Evolutionary conservation across 1,139 yeast species (phyloP), one percentile per base, ranked within the genome.

Genomic region (Pichia sp.): DNA sequence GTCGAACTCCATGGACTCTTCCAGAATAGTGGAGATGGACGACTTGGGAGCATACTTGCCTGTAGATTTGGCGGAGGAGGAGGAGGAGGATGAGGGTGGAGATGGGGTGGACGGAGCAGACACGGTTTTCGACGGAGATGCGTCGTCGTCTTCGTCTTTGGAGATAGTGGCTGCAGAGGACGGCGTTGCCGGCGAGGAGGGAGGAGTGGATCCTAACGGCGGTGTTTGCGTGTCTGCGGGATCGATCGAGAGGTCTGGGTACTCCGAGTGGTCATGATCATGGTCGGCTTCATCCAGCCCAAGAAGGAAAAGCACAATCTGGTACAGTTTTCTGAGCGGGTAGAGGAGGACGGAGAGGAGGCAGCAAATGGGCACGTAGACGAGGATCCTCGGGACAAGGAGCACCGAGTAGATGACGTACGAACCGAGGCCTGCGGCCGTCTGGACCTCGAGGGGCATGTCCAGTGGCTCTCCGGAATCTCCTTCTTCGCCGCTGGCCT

Each of bases 311-410:
- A 14, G 14, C 3, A 38, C 38, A 44, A 40, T 4, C 16, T 48
- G 17, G 38, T 57, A 55, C 50, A 78, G 64, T 44, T 50, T 47
- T 1, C 75, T 69, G 58, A 81, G 67, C 1, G 87, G 87, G 62
- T 76, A 79, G 1, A 81, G 74, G 16, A 78, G 48, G 17, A 80
- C 59, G 54, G 71, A 72, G 75, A 84, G 73, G 1, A 74, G 42
- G 54, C 75, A 73, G 12, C 69, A 58, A 24, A 79, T 54, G 1
- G 87, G 87, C 50, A 74, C 73, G 33, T 75, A 60, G 9, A 80
- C 60, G 3, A 80, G 55, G 36, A 71, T 58, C 59, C 75, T 73
- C 30, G 83, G 82, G 2, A 78, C 54, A 55, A 74, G 78, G 36
- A 76, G 60, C 1, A 76, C 50, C 9, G 69, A 58, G 12, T 58